A percentile compares a stretch with the other conserved stretches of the same genome.
phyloP scores from a whole-genome alignment of 2,329 filamentous ascomycete genomes.

The Colletotrichum ledebouriae region DNA sequence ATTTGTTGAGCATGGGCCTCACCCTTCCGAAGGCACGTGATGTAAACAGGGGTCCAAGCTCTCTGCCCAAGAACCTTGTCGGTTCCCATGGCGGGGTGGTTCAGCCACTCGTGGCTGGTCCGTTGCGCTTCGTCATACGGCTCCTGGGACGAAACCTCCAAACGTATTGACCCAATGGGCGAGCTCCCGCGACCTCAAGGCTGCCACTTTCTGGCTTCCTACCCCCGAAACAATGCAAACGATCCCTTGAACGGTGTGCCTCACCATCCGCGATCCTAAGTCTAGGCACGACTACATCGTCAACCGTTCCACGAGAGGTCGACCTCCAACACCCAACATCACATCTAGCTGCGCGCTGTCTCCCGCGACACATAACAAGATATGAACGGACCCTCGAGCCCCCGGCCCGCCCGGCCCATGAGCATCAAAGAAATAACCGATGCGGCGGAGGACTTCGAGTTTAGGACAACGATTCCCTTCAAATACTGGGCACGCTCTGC shows the following conservation, averaged over 20 bases:
- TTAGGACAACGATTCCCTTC: constrained; percentile 81
- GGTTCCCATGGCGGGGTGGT: constrained; percentile 35
- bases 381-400: constrained; percentile 48
- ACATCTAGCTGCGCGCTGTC: background rate
- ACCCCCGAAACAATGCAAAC: constrained; percentile 26
- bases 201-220: constrained; percentile 34
- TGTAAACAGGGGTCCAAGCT: constrained; percentile 11
- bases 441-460: constrained; percentile 84
- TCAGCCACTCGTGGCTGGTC: constrained; percentile 40
- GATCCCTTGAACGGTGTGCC: constrained; percentile 29
- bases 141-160: constrained; percentile 37
- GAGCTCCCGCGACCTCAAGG: constrained; percentile 25
- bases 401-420: constrained; percentile 67
- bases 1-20: background rate
- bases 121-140: constrained; percentile 40
- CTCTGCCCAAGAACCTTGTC: constrained; percentile 32
- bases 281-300: background rate
- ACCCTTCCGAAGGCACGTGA: background rate
- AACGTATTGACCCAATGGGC: constrained; percentile 31
- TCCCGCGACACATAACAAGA: constrained; percentile 21
- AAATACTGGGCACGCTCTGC: constrained; percentile 87
- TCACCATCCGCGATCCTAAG: constrained; percentile 20
- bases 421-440: constrained; percentile 82
- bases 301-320: constrained; percentile 12
- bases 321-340: background rate